Evolutionary conservation across 139 green algal species (phyloP), one percentile per base, ranked within the genome.

Genomic region (Gonium pectorale): DNA sequence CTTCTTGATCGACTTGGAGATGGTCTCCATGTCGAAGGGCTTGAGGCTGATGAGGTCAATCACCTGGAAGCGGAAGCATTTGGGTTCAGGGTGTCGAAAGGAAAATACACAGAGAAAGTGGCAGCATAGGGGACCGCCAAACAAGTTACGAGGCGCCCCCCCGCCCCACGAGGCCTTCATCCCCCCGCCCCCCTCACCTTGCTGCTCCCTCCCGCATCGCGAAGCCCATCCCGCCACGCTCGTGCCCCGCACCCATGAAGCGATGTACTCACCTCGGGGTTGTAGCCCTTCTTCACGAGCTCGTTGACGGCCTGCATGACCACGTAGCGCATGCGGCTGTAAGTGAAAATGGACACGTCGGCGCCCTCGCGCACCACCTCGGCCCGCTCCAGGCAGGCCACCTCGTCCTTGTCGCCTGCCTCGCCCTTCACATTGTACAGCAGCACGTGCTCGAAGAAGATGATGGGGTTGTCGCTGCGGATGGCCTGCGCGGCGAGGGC

Each of bases 401-500:
- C 63, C 43, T 84, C 78, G 33, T 84, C 78, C 37, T 27, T 29
- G 62, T 51, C 62, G 71, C 78, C 78, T 63, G 35, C 78, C 62
- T 64, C 67, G 81, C 87, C 82, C 92, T 99, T 99, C 44, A 98
- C 84, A 88, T 99, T 99, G 94, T 99, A 99, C 86, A 99, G 93
- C 81, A 99, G 94, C 82, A 99, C 96, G 90, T 99, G 96, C 92
- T 99, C 96, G 64, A 99, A 99, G 93, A 99, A 99, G 88, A 99
- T 98, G 86, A 99, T 91, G 26, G 93, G 93, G 89, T 96, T 96
- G 86, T 96, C 91, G 22, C 62, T 89, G 75, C 93, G 90, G 85
- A 96, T 96, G 72, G 93, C 92, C 91, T 94, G 81, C 35, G 44
- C 38, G 51, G 1, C 9, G 43, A 49, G 46, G 35, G 19, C n/a